Percentiles rank a stretch among this genome's conserved stretches.
Evolutionary conservation across 1,284 basidiomycete genomes (phyloP).

Genomic region (Moesziomyces antarcticus): DNA sequence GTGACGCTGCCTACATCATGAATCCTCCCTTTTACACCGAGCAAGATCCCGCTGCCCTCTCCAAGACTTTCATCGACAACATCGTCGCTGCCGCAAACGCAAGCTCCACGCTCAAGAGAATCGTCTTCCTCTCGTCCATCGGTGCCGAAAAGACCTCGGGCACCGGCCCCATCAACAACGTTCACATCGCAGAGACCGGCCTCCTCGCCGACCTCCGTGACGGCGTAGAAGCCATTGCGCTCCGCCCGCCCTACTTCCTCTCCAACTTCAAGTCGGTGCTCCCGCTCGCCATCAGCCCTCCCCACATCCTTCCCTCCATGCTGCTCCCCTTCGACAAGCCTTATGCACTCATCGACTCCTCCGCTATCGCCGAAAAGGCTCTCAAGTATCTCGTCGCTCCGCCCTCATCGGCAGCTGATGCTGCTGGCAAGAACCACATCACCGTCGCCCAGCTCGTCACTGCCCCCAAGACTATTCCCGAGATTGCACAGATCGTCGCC

Average conservation of each 20-base stretch:
- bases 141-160: conserved; percentile 15
- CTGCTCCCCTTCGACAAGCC: conserved; percentile 20
- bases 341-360: conserved; percentile 6
- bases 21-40: conserved; percentile 19
- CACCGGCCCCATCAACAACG: conserved; percentile 18
- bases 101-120: conserved; percentile 13
- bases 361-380: conserved; percentile 17
- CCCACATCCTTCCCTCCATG: conserved; percentile 29
- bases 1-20: conserved; percentile 32
- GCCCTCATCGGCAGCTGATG: not conserved
- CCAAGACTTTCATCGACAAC: conserved; percentile 7
- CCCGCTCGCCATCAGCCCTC: conserved; percentile 18
- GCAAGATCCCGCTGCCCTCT: conserved; percentile 7
- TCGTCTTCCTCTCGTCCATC: conserved; percentile 31
- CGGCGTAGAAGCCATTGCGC: conserved; percentile 12
- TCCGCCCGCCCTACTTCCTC: conserved; percentile 17
- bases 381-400: conserved; percentile 25
- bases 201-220: conserved; percentile 13
- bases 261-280: conserved; percentile 19
- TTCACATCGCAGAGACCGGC: conserved; percentile 13
- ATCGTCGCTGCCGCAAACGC: conserved; percentile 23
- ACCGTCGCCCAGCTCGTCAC: conserved; percentile 21
- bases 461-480: conserved; percentile 13
- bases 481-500: conserved; percentile 19
- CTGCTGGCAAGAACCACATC: conserved; percentile 8